Evolutionary conservation across 1,139 yeast species (phyloP).

Genomic region (Kluyveromyces sp.): DNA sequence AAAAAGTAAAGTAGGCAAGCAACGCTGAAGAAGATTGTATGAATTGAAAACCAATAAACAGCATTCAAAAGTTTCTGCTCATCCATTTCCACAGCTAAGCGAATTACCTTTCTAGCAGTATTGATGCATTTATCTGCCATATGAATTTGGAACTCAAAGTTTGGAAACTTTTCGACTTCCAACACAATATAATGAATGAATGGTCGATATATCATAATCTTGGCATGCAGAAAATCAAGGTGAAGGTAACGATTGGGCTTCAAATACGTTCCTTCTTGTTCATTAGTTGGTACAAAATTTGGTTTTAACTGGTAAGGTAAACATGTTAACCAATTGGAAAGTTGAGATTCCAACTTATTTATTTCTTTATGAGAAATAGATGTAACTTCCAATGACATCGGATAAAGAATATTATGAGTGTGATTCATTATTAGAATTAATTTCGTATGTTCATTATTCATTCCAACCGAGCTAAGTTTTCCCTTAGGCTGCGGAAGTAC

Average conservation of each 20-base stretch:
- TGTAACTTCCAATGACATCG: constrained; percentile 22
- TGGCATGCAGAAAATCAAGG: constrained; percentile 59
- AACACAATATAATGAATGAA: constrained; percentile 48
- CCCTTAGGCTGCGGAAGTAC: constrained; percentile 29
- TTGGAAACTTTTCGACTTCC: constrained; percentile 9
- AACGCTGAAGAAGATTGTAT: constrained; percentile 78
- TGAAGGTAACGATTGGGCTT: constrained; percentile 60
- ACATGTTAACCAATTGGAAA: constrained; percentile 61
- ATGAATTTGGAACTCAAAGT: constrained; percentile 38
- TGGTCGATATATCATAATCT: constrained; percentile 63
- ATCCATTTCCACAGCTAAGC: constrained; percentile 69
- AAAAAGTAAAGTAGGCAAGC: constrained; percentile 74
- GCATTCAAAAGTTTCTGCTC: constrained; percentile 63
- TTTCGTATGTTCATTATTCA: constrained; percentile 76
- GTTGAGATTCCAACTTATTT: constrained; percentile 46
- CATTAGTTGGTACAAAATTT: constrained; percentile 22
- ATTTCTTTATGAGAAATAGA: constrained; percentile 37
- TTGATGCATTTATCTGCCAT: constrained; percentile 71
- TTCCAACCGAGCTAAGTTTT: constrained; percentile 57
- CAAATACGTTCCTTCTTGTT: constrained; percentile 41
- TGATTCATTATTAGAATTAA: constrained; percentile 45
- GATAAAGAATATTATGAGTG: constrained; percentile 37
- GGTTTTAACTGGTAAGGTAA: constrained; percentile 66
- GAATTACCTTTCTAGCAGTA: constrained; percentile 72
- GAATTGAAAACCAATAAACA: constrained; percentile 85